Conservation (phyloP, 148 eudicot species). For the Silene latifolia region DNA sequence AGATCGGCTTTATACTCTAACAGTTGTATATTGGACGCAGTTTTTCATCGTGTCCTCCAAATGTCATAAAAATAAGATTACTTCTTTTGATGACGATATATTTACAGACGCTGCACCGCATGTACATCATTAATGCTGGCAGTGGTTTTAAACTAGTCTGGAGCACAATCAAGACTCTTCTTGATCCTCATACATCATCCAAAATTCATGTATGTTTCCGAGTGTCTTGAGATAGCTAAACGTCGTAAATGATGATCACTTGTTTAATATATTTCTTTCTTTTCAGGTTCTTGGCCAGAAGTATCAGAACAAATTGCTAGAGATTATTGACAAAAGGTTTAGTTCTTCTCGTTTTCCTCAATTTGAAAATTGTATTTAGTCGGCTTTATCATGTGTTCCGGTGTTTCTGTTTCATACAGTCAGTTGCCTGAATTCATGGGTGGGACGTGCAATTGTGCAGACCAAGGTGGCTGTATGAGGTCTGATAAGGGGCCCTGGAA, state of each 20-base stretch:
- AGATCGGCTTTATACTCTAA: too few species aligned
- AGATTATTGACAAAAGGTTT: slow-evolving; percentile 69
- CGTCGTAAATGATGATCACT: not conserved
- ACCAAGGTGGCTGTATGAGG: slow-evolving; percentile 71
- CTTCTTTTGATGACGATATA: not conserved
- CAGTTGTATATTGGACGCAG: too few species aligned
- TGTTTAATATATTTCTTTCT: not conserved
- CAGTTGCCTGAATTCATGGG: slow-evolving; percentile 79
- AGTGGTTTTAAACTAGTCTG: slow-evolving; percentile 68
- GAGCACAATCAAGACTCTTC: slow-evolving; percentile 56
- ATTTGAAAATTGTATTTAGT: not conserved
- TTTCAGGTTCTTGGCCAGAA: slow-evolving; percentile 73
- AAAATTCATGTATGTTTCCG: slow-evolving; percentile 64
- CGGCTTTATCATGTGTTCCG: not conserved
- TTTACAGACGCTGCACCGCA: slow-evolving; percentile 67
- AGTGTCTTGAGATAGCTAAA: not conserved
- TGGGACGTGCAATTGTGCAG: slow-evolving; percentile 69
- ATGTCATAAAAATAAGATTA: too few species aligned
- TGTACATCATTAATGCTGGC: slow-evolving; percentile 89
- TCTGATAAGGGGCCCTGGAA: slow-evolving; percentile 92
- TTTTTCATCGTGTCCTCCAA: too few species aligned
- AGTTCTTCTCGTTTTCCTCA: not conserved
- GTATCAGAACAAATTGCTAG: slow-evolving; percentile 71
- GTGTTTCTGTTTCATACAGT: slow-evolving; percentile 35
- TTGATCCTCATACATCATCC: slow-evolving; percentile 75